A percentile compares a stretch with the other conserved stretches of the same genome.
Conservation (phyloP, 306 rosid species). For the Acacia confusa region DNA sequence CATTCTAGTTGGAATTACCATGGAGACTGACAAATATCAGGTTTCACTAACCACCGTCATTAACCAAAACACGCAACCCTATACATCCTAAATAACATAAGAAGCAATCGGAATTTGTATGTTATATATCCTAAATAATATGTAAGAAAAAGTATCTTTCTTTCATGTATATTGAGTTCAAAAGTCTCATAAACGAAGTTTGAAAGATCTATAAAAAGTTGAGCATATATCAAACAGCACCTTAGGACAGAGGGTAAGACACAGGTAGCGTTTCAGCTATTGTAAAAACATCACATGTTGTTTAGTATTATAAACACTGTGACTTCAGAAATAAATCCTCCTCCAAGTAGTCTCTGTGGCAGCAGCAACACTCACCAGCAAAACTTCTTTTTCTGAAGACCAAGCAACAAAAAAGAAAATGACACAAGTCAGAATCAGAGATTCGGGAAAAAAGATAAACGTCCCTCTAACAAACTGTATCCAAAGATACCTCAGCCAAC, state of each 20-base stretch:
- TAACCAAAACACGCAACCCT: not conserved
- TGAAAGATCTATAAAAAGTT: not conserved
- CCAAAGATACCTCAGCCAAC: slow-evolving; percentile 23
- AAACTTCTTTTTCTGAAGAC: slow-evolving; percentile 69
- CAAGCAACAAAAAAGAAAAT: slow-evolving; percentile 30
- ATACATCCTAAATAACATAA: not conserved
- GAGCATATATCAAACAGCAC: not conserved
- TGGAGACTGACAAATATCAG: not conserved
- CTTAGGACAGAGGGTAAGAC: not conserved
- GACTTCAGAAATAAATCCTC: slow-evolving; percentile 27
- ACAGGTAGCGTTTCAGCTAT: not conserved
- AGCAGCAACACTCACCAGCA: slow-evolving; percentile 94
- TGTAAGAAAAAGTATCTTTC: not conserved
- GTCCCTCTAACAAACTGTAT: not conserved
- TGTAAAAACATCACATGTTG: slow-evolving; percentile 19
- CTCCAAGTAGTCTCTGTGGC: slow-evolving; percentile 33
- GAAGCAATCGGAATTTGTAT: not conserved
- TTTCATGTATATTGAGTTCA: not conserved
- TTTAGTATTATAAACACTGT: slow-evolving; percentile 10
- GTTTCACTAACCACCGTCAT: not conserved
- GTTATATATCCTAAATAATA: not conserved
- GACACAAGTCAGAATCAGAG: slow-evolving; percentile 10
- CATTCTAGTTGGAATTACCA: not conserved
- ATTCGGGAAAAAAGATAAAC: not conserved
- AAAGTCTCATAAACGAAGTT: not conserved